Evolutionary conservation across 352 stramenopile genomes (phyloP), one percentile per base, ranked within the genome.

Genomic region (Thalassiosira oceanica): DNA sequence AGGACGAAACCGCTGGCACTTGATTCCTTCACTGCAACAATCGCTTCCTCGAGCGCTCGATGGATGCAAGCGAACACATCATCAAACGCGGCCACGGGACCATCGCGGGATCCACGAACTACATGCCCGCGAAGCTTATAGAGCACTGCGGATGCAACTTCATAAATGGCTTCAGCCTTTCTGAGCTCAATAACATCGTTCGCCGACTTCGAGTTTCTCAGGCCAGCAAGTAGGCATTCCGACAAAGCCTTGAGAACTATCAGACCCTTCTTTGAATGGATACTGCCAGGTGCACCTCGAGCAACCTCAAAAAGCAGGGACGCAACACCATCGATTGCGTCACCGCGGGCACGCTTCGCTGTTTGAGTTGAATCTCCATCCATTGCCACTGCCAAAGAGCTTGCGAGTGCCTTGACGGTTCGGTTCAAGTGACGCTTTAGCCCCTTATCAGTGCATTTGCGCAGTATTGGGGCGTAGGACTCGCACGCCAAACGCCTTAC

Each of bases 281-380:
- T 48, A 44, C 65, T 60, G 13, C 83, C 80, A 11, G 77, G 58
- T 16, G 80, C 80, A 61, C 84, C 83, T 43, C 67, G 48, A 16
- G 71, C 51, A 26, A 86, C 49, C 58, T 92, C 65, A 67, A 88
- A 90, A 1, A 86, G 56, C 8, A 92, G 61, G 11, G 60, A 74
- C 8, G 85, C 80, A 16, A 92, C 79, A 37, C 85, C 85, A 78
- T 92, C 83, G 28, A 88, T 73, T n/a, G 81, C 81, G 72, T 92
- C 74, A 18, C 27, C 31, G 18, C 76, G 61, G 21, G 69, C 75
- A 46, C 71, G 56, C 74, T 79, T 76, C n/a, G 78, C 60, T 37
- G 43, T 67, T 27, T 61, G 50, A 10, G 53, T 67, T 35, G 67
- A 43, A 2, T 60, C 26, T 15, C n/a, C 7, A 4, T 18, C 5